phyloP scores from a whole-genome alignment of 2,329 filamentous ascomycete species.

The Sporothrix schenckii region DNA sequence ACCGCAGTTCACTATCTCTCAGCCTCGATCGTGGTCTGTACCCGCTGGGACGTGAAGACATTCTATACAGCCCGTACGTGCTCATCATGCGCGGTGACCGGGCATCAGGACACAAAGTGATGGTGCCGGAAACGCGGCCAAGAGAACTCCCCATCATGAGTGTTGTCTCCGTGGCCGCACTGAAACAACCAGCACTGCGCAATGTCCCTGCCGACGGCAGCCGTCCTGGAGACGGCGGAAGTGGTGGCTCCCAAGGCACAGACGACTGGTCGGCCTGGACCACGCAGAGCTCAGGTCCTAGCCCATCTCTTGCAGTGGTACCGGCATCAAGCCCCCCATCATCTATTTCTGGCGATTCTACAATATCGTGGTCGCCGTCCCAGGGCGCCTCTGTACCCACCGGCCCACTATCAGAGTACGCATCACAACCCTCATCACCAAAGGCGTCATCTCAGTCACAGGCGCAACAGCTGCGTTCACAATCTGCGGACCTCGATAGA shows the following conservation, averaged over 20 bases:
- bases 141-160: conserved; percentile 55
- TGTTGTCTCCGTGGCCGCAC: conserved; percentile 63
- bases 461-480: neutral
- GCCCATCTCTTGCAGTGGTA: neutral
- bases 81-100: conserved; percentile 40
- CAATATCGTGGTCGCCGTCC: conserved; percentile 5
- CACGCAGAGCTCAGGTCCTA: neutral
- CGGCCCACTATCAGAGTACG: neutral
- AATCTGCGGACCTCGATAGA: neutral
- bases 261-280: neutral
- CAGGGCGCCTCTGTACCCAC: neutral
- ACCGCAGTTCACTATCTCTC: conserved; percentile 59
- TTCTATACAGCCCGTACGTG: conserved; percentile 44
- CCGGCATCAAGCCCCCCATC: neutral
- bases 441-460: neutral
- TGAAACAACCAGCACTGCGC: conserved; percentile 39
- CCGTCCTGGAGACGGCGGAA: neutral
- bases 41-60: conserved; percentile 37
- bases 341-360: neutral
- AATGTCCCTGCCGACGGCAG: conserved; percentile 10
- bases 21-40: conserved; percentile 47
- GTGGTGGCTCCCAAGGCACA: neutral
- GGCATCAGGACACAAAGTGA: conserved; percentile 34
- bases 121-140: conserved; percentile 30
- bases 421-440: neutral